phyloP scores from a whole-genome alignment of 148 eudicot genomes.

The Amaranthus cruentus region DNA sequence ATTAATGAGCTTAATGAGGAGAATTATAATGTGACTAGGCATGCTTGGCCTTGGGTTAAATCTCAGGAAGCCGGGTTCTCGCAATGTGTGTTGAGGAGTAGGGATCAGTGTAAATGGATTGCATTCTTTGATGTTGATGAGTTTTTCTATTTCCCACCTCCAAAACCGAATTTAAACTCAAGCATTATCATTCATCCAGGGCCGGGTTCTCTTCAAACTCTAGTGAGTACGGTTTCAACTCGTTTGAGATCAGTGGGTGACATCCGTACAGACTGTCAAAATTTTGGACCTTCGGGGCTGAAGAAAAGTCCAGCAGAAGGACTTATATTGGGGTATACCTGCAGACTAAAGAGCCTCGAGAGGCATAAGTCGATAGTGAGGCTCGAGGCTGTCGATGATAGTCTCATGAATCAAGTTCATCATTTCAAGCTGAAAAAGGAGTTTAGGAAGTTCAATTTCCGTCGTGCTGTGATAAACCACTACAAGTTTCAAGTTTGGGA shows the following conservation, averaged over 20 bases:
- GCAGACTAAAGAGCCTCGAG: slow-evolving; percentile 76
- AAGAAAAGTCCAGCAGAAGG: slow-evolving; percentile 52
- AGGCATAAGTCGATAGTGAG: slow-evolving; percentile 86
- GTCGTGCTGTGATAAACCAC: slow-evolving; percentile 63
- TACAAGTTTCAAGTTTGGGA: slow-evolving; percentile 98
- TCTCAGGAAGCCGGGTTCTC: slow-evolving; percentile 97
- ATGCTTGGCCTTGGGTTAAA: slow-evolving; percentile 97
- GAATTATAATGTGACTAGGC: slow-evolving; percentile 62
- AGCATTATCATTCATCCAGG: slow-evolving; percentile 24
- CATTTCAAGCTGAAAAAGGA: slow-evolving; percentile 70
- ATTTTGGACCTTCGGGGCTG: slow-evolving; percentile 92
- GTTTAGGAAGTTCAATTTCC: slow-evolving; percentile 44
- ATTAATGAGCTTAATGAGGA: slow-evolving; percentile 48
- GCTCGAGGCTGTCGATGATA: slow-evolving; percentile 63
- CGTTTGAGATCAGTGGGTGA: slow-evolving; percentile 46
- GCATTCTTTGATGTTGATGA: slow-evolving; percentile 95
- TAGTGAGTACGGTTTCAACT: slow-evolving; percentile 50
- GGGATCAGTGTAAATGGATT: slow-evolving; percentile 72
- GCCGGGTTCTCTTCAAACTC: slow-evolving; percentile 36
- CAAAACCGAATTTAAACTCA: slow-evolving; percentile 21
- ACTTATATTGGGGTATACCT: slow-evolving; percentile 79
- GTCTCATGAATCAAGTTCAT: slow-evolving; percentile 79
- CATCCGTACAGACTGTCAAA: slow-evolving; percentile 77
- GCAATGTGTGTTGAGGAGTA: slow-evolving; percentile 76
- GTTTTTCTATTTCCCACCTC: slow-evolving; percentile 64